Evolutionary conservation across 768 basidiomycete species (phyloP), one percentile per base, ranked within the genome.

Genomic region (Termitomyces titanicus): DNA sequence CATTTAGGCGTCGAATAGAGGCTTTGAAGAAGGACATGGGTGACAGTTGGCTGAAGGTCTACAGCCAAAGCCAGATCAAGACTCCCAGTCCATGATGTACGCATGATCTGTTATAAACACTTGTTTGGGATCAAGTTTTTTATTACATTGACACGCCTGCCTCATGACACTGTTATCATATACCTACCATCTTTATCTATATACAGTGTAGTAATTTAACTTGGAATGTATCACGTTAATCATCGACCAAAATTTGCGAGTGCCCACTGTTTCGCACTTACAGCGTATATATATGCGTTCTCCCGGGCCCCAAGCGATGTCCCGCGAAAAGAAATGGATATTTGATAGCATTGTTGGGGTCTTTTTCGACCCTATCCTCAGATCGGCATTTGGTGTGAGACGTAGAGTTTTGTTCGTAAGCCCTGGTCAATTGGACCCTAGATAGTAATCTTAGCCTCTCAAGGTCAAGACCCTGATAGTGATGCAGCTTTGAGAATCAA

Each of bases 1-100:
- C 84, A 42, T 92, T 89, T 68, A 79, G 93, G 45, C 80, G 82
- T 53, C 79, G 79, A 62, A 88, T 95, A 48, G 93, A 94, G 74
- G 86, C 86, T 17, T 63, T 95, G 67, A 85, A 90, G 68, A 79
- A 83, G 56, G 93, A 95, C 64, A 92, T 94, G 79, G 93, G 93
- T 2, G 93, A 94, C 22, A 84, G 85, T 10, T 95, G 91, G 92
- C 64, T 95, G 64, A 89, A 88, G 68, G 90, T 94, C 33, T 85
- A 89, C 63, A 89, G 83, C 56, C 86, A 89, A 73, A 84, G 83
- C 38, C 63, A 69, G 52, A 54, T 64, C 50, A 63, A 58, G 61
- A 51, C 51, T 27, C 37, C 47, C 12, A 45, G 47, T 31, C 35
- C 58, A 17, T 62, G 56, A 62, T 35, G 18, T 20, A 18, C 43